phyloP scores from a whole-genome alignment of 2,329 filamentous ascomycete species.

The Paracorniculantispora psalliotae region DNA sequence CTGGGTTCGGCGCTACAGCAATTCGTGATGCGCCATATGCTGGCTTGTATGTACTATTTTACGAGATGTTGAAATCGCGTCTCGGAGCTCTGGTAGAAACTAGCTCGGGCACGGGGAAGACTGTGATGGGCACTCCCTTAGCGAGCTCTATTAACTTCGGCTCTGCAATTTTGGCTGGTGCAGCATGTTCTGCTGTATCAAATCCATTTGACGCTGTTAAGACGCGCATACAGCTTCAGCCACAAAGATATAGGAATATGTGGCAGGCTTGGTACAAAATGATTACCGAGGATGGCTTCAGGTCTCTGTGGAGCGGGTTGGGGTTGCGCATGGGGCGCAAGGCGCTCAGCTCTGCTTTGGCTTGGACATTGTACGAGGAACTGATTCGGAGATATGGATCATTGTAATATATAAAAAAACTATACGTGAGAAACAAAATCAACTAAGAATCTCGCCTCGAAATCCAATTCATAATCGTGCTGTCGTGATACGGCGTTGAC shows the following conservation, averaged over 20 bases:
- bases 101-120: constrained; percentile 8
- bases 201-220: constrained; percentile 98
- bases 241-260: constrained; percentile 76
- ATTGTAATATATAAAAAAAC: constrained; percentile 13
- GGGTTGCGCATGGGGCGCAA: constrained; percentile 85
- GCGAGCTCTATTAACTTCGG: constrained; percentile 74
- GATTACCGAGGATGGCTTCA: constrained; percentile 72
- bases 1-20: constrained; percentile 89
- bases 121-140: constrained; percentile 26
- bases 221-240: constrained; percentile 88
- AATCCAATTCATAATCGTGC: constrained; percentile 5
- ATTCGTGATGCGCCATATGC: constrained; percentile 95
- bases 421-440: constrained; percentile 6
- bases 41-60: constrained; percentile 88
- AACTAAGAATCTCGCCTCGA: not conserved
- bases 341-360: constrained; percentile 86
- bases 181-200: constrained; percentile 78
- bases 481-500: not conserved
- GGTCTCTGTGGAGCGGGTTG: constrained; percentile 80
- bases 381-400: constrained; percentile 59
- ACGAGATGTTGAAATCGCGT: constrained; percentile 73
- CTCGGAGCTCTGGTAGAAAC: constrained; percentile 33
- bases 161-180: constrained; percentile 75
- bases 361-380: constrained; percentile 97
- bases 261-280: constrained; percentile 71